Evolutionary conservation across 2,329 filamentous ascomycete species (phyloP), one percentile per base, ranked within the genome.

Genomic region (Colletotrichum eleusines): DNA sequence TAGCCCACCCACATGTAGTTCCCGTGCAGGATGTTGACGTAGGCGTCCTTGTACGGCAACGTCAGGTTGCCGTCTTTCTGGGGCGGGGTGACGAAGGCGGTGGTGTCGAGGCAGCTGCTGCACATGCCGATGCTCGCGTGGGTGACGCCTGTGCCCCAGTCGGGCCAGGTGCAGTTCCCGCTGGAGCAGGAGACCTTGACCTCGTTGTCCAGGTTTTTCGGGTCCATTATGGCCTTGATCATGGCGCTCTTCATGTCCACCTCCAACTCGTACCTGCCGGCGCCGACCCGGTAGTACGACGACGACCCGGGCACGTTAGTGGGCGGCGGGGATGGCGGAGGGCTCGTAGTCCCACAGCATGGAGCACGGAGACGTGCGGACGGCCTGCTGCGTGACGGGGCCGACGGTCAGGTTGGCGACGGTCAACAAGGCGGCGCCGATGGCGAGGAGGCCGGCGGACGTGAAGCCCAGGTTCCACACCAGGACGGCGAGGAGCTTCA

Each of bases 221-320:
- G 77, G 33, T 77, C 75, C 3, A 74, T 75, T 20, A 79, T 66
- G 7, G 74, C 78, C 44, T 77, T 74, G 61, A 79, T 71, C 75
- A 79, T 77, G 20, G 76, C 68, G 33, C 75, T 74, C 64, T 78
- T 79, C 76, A 79, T 78, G 58, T 78, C 78, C 1, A 75, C 71
- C 54, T 76, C 74, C 6, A 77, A 35, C 46, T 78, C 73, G 28
- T 66, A 78, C 4, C 14, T 8, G 1, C 76, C 76, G 0, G 74
- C 74, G 3, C 66, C 74, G 11, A 74, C 40, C 0, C 73, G 72
- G 44, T 76, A 76, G 33, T 53, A 73, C 73, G 5, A 66, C 55
- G 14, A 74, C 48, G 48, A 76, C 26, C 42, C 73, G 66, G 18
- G 73, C 50, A 70, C 77, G 1, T n/a, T 51, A 67, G 51, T 71